Conservation (phyloP, 2,329 filamentous ascomycete species). For the Clonostachys solani region DNA sequence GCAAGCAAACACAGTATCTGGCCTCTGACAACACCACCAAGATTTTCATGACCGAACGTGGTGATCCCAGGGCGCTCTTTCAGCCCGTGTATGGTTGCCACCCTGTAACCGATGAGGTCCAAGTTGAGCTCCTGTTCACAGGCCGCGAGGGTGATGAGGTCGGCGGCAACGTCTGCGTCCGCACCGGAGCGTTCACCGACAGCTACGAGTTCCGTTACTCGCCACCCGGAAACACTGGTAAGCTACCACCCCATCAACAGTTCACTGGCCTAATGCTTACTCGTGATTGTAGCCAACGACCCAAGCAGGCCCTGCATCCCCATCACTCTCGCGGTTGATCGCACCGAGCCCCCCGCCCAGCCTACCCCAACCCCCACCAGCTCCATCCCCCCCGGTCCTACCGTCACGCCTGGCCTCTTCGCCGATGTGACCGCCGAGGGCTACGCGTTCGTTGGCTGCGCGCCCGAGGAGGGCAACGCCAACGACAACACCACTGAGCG, state of each 20-base stretch:
- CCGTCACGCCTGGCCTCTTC: background rate
- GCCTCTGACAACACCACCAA: conserved; percentile 37
- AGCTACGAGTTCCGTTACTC: conserved; percentile 37
- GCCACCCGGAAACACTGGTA: conserved; percentile 30
- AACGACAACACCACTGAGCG: background rate
- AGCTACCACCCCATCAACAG: conserved; percentile 1
- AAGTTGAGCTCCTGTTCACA: conserved; percentile 26
- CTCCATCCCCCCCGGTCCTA: background rate
- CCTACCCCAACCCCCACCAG: background rate
- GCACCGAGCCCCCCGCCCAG: background rate
- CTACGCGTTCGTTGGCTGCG: background rate
- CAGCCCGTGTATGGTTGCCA: conserved; percentile 34
- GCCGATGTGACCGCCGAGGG: background rate
- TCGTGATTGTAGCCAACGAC: background rate
- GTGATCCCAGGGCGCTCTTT: conserved; percentile 33
- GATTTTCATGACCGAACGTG: conserved; percentile 40
- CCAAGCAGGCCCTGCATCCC: background rate
- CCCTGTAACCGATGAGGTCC: conserved; percentile 30
- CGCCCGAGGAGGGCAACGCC: background rate
- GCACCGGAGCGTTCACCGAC: conserved; percentile 23
- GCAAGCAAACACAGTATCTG: conserved; percentile 20
- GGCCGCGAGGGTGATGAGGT: conserved; percentile 17
- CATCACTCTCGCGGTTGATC: background rate
- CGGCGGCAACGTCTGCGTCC: conserved; percentile 33
- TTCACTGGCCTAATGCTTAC: background rate